Conservation (phyloP, 306 rosid genomes). For the Dryas drummondii region DNA sequence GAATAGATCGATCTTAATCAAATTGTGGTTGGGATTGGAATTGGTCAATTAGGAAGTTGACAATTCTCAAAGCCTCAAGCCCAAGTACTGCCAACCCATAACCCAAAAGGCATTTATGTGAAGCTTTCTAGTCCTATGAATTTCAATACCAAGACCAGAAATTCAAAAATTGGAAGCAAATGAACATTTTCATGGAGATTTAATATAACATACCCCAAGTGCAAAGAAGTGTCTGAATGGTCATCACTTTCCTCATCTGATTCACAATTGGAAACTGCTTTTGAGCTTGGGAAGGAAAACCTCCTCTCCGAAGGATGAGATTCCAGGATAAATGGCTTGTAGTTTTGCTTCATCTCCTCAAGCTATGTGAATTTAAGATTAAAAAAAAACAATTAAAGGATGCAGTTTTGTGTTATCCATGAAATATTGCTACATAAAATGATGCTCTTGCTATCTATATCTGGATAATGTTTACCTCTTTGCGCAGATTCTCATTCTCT, state of each 20-base stretch:
- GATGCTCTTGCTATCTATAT: too few relatives aligned
- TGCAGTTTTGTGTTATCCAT: background rate
- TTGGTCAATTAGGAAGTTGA: too few relatives aligned
- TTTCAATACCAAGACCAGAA: too few relatives aligned
- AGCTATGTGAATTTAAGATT: slow-evolving; percentile 28
- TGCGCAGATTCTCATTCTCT: slow-evolving; percentile 56
- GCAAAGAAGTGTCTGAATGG: slow-evolving; percentile 58
- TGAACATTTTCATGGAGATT: too few relatives aligned
- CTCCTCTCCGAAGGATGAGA: slow-evolving; percentile 38
- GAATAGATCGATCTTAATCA: too few relatives aligned
- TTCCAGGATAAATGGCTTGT: slow-evolving; percentile 27
- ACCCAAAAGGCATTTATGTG: too few relatives aligned
- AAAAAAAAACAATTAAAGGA: background rate
- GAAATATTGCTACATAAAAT: too few relatives aligned
- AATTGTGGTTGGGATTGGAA: too few relatives aligned
- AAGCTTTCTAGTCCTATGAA: too few relatives aligned
- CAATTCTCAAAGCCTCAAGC: too few relatives aligned
- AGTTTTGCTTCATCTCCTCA: slow-evolving; percentile 35
- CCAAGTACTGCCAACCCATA: too few relatives aligned
- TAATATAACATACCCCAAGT: slow-evolving; percentile 44
- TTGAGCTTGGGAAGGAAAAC: slow-evolving; percentile 24
- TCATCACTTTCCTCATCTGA: slow-evolving; percentile 50
- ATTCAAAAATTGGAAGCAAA: too few relatives aligned
- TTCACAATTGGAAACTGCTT: slow-evolving; percentile 24
- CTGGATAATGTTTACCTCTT: slow-evolving; percentile 38